Conservation (phyloP, 805 yeast genomes). For the Ogataea sp. region DNA sequence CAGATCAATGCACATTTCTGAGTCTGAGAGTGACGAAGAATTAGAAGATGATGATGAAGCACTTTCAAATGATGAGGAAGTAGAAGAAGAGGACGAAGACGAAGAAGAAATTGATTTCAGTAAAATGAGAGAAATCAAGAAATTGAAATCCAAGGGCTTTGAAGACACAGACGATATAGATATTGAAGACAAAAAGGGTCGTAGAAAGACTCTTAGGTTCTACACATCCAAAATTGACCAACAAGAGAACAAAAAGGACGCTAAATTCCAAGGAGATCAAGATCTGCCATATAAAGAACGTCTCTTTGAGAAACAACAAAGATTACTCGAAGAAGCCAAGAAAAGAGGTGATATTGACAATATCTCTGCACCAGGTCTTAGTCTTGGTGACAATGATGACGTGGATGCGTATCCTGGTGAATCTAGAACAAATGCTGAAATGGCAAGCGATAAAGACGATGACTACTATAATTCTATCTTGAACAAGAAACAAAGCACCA, state of each 20-base stretch:
- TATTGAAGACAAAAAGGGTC: conserved; percentile 72
- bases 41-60: conserved; percentile 10
- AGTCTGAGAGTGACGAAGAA: conserved; percentile 15
- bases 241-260: conserved; percentile 53
- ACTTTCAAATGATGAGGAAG: conserved; percentile 2
- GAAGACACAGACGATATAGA: conserved; percentile 73
- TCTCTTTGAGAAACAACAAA: conserved; percentile 80
- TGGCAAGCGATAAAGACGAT: conserved; percentile 32
- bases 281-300: conserved; percentile 92
- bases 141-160: conserved; percentile 35
- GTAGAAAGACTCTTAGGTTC: conserved; percentile 81
- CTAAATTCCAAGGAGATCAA: conserved; percentile 67
- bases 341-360: conserved; percentile 62
- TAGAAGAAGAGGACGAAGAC: conserved; percentile 19
- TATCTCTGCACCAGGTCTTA: conserved; percentile 38
- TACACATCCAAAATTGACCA: conserved; percentile 96
- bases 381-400: conserved; percentile 42
- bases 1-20: conserved; percentile 17
- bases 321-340: conserved; percentile 82
- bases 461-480: conserved; percentile 54
- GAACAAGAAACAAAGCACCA: conserved; percentile 37
- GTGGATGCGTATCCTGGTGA: conserved; percentile 9
- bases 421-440: conserved; percentile 6
- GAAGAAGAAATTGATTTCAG: conserved; percentile 45
- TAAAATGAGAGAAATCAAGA: conserved; percentile 44